Base-by-base conservation (phyloP, 768 basidiomycete species). In the Solioccasus polychromus region DNA sequence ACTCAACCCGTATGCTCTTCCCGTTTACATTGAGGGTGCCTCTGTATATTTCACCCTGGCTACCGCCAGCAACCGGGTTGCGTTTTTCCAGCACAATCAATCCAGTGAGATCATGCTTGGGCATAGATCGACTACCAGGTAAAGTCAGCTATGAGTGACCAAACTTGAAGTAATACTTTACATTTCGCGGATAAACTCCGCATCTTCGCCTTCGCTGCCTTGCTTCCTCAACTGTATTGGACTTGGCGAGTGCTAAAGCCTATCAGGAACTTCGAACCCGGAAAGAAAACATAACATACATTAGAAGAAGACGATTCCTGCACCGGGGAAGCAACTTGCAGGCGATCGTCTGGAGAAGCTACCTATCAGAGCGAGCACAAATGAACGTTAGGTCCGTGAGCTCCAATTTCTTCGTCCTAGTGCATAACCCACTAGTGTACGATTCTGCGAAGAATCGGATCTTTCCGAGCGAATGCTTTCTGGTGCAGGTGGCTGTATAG, bases 21-120 rank as follows among this genome's bases (percentile, higher is more conserved):
- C 51, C 52, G 14, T 54, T 49, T 18, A 54, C 0, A 17, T 29
- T 50, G 48, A 59, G 45, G 1, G 23, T 54, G 2, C 55, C 59
- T 25, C 44, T 39, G 45, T 59, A 51, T 20, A 61, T 50, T 23
- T 59, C 59, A 1, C 52, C 49, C 4, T 61, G 52, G 23, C 48
- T 54, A n/a, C 58, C 59, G 1, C 49, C 48, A 32, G 55, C 36
- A 18, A 59, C 52, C 4, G 55, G 59, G 25, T 44, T 25, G 15
- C 6, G 30, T 2, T 41, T 47, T 8, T 58, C 59, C 8, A 29
- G 35, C 0, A 34, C 3, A 20, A 59, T 54, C 4, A 6, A 48
- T 1, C 37, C 35, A n/a, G 51, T 57, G 15, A 59, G 58, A 32
- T 59, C 45, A n/a, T 44, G 26, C 12, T 15, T 17, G 34, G 47